Percentiles rank a stretch among this genome's conserved stretches.
These are phyloP conservation scores for Panaeolus cyanescens DNA, from an alignment of 768 basidiomycete species.

Conservation along the genomic window DNA sequence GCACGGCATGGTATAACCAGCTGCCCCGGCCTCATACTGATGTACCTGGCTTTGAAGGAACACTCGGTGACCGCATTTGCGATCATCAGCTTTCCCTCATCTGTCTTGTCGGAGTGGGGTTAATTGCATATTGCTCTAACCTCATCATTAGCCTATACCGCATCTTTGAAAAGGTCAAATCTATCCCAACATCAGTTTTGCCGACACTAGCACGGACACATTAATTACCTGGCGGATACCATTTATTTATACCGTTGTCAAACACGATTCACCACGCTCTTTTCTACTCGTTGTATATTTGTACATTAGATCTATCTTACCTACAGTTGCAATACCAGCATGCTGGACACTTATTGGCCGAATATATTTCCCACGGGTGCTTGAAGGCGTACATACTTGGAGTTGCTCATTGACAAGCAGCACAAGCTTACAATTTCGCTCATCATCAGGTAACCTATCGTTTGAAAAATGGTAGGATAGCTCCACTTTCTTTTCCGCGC, in stretches of 20 bases:
- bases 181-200: slow-evolving; percentile 43
- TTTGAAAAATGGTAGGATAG: background rate
- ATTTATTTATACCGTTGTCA: background rate
- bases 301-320: background rate
- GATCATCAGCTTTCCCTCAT: slow-evolving; percentile 77
- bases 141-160: slow-evolving; percentile 83
- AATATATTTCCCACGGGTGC: background rate
- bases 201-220: background rate
- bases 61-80: slow-evolving; percentile 64
- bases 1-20: slow-evolving; percentile 74
- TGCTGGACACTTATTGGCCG: too few species aligned
- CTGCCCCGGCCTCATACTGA: slow-evolving; percentile 53
- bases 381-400: background rate
- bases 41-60: slow-evolving; percentile 43
- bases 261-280: background rate
- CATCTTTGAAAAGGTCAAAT: slow-evolving; percentile 90
- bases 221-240: background rate
- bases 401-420: too few species aligned
- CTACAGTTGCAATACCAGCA: background rate
- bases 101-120: slow-evolving; percentile 73
- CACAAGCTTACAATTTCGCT: too few species aligned
- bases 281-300: background rate
- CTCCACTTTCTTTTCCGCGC: background rate
- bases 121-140: slow-evolving; percentile 81
- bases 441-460: too few species aligned